Percentiles rank a stretch among this genome's conserved stretches.
Evolutionary conservation across 2,329 filamentous ascomycete genomes (phyloP).

Genomic region (Dactylonectria macrodidyma): DNA sequence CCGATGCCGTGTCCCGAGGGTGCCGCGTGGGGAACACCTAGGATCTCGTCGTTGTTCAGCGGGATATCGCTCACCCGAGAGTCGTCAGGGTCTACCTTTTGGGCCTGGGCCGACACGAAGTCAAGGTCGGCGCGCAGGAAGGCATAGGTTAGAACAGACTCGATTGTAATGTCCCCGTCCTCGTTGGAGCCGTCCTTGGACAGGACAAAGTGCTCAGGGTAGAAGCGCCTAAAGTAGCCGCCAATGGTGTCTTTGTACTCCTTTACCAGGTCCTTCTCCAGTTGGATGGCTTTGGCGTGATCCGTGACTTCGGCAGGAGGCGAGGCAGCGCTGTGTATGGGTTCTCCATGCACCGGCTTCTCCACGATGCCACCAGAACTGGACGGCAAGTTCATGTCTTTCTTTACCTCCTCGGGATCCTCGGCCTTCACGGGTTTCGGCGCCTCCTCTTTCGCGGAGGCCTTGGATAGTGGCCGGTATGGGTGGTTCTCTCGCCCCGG

Average conservation of each 20-base stretch:
- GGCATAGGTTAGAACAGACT: constrained; percentile 89
- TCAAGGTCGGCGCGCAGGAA: constrained; percentile 96
- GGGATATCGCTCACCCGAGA: constrained; percentile 80
- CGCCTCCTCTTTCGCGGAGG: constrained; percentile 44
- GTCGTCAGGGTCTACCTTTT: constrained; percentile 83
- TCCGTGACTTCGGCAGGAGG: constrained; percentile 68
- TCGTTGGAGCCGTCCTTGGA: constrained; percentile 51
- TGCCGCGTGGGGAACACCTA: constrained; percentile 70
- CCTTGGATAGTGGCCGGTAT: constrained; percentile 28
- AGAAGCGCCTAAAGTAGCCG: constrained; percentile 94
- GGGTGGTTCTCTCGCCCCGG: constrained; percentile 48
- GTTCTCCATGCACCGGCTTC: constrained; percentile 54
- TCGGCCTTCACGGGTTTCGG: constrained; percentile 63
- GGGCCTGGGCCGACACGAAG: constrained; percentile 91
- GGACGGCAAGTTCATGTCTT: constrained; percentile 54
- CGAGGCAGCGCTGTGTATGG: constrained; percentile 57
- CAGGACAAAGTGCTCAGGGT: constrained; percentile 80
- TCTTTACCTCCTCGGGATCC: constrained; percentile 61
- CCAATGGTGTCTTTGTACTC: constrained; percentile 90
- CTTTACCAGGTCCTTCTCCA: constrained; percentile 80
- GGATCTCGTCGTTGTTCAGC: constrained; percentile 87
- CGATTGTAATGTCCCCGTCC: constrained; percentile 70
- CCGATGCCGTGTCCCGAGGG: constrained; percentile 77
- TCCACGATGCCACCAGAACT: constrained; percentile 52
- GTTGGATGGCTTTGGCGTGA: constrained; percentile 72